These are phyloP conservation scores for Fagus sylvatica DNA, from an alignment of 306 rosid species.

Conservation along the genomic window DNA sequence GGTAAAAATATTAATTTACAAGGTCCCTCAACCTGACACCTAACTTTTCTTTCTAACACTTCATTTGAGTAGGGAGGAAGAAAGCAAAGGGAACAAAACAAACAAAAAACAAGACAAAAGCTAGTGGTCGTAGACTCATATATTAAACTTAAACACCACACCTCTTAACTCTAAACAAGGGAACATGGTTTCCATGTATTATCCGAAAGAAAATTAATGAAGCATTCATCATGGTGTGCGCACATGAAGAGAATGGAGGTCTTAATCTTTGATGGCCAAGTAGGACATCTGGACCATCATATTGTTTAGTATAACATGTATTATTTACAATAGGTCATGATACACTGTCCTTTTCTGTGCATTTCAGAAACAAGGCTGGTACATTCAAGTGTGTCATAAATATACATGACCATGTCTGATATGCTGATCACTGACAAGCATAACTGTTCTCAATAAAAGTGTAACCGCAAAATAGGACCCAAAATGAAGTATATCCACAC, in stretches of 20 bases:
- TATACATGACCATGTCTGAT: no score
- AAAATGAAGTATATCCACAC: not conserved
- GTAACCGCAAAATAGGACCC: no score
- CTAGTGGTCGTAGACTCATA: not conserved
- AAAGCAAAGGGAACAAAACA: not conserved
- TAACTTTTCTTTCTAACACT: not conserved
- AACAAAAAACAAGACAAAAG: not conserved
- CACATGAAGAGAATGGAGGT: not conserved
- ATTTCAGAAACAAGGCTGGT: no score
- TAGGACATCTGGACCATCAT: no score
- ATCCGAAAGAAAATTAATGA: not conserved
- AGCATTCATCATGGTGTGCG: not conserved
- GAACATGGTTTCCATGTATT: no score
- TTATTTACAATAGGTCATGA: no score
- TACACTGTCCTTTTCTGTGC: no score
- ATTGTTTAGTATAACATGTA: no score
- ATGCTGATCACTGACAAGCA: no score
- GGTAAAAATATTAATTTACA: not conserved
- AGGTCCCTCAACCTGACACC: slow-evolving; percentile 26
- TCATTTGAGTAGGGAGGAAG: not conserved
- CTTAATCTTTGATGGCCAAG: no score
- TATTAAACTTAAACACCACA: not conserved
- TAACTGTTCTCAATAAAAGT: not conserved
- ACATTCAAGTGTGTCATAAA: no score
- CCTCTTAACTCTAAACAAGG: not conserved